Conservation (phyloP, 306 rosid genomes). For the Vachellia pachyceras region DNA sequence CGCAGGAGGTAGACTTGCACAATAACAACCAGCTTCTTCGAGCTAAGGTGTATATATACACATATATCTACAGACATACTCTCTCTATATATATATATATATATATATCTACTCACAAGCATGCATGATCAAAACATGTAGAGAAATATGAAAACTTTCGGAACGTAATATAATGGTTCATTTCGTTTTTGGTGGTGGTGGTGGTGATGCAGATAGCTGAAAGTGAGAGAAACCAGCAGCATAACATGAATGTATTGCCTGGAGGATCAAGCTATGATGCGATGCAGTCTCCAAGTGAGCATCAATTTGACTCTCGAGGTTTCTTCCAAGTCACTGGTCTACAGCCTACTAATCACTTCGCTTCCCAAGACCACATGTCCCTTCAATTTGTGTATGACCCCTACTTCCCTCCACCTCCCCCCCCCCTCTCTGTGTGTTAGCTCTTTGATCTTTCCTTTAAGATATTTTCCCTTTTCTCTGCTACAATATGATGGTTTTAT, state of each 20-base stretch:
- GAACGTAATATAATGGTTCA: too few species aligned
- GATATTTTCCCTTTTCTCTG: neutral
- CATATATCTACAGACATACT: neutral
- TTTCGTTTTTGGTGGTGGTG: neutral
- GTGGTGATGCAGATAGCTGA: slow-evolving; percentile 60
- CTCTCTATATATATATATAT: neutral
- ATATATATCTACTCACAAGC: too few species aligned
- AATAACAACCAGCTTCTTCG: slow-evolving; percentile 81
- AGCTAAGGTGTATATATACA: slow-evolving; percentile 59
- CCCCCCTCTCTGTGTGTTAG: neutral
- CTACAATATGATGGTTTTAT: neutral
- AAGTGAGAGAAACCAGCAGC: slow-evolving; percentile 53
- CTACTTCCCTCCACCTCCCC: neutral
- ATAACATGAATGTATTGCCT: slow-evolving; percentile 44
- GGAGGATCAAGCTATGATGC: slow-evolving; percentile 59
- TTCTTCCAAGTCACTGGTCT: slow-evolving; percentile 77
- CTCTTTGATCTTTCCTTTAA: neutral
- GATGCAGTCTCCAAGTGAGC: slow-evolving; percentile 48
- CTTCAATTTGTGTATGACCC: slow-evolving; percentile 76
- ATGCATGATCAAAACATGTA: neutral
- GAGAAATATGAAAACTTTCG: neutral
- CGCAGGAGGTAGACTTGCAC: slow-evolving; percentile 86
- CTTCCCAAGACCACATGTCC: slow-evolving; percentile 70
- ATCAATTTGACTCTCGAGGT: slow-evolving; percentile 62
- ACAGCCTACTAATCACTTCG: slow-evolving; percentile 67